Evolutionary conservation across 1,284 basidiomycete genomes (phyloP), one percentile per base, ranked within the genome.

Genomic region (Inonotus hispidus): DNA sequence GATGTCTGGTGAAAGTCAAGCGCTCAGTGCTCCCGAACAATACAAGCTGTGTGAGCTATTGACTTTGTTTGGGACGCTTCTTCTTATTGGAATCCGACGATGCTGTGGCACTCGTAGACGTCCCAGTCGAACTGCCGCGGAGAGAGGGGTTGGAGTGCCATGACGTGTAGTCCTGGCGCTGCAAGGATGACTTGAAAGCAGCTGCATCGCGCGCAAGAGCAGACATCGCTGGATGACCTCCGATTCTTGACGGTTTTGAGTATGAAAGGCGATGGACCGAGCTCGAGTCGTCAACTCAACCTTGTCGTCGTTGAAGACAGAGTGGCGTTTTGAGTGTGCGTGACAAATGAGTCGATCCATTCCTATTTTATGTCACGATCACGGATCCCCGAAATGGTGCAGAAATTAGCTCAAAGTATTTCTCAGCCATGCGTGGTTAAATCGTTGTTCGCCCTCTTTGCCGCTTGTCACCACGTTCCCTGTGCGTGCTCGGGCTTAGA

Each of bases 161-260:
- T 66, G 88, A 87, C 1, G 80, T 74, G 64, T 81, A 87, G 67
- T 89, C 83, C 70, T 85, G 85, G 61, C 82, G 72, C 16, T 83
- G 78, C 14, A 88, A 72, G 16, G 79, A 76, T 3, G 75, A 78
- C 69, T 87, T 88, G 78, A 90, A 89, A 38, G 83, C 75, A 57
- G 85, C 83, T 50, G 80, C 77, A 65, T 90, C 88, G 71, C 83
- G 78, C 14, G 79, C 79, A 43, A 89, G 80, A 65, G 77, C 77
- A 29, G 85, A 82, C 87, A 89, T 89, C 25, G 45, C 10, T 27
- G 35, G 10, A 37, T 23, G 32, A 25, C 19, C 23, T 16, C 16
- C 32, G 35, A 8, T 47, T 10, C 45, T 52, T 14, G 43, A 29
- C 29, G 55, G n/a, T n/a, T n/a, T 53, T 39, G 61, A 43, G 43